These are phyloP conservation scores for Apiotrichum gamsii DNA, from an alignment of 1,284 basidiomycete species.

Conservation along the genomic window DNA sequence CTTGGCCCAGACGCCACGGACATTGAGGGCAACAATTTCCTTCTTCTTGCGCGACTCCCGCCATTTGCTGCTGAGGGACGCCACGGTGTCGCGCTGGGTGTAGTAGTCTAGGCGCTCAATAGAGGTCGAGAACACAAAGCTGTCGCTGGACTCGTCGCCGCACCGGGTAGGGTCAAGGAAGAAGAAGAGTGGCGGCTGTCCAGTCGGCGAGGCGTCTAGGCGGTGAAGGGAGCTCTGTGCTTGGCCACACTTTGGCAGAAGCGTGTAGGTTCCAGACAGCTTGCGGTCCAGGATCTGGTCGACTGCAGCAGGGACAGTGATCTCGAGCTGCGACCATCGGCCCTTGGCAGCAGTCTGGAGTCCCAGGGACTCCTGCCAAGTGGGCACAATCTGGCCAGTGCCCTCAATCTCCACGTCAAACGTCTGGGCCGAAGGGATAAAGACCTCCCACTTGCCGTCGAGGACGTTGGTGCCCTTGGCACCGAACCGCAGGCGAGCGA, in stretches of 20 bases:
- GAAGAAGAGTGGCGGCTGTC: constrained; percentile 65
- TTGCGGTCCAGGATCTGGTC: constrained; percentile 63
- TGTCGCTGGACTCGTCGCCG: constrained; percentile 63
- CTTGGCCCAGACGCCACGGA: constrained; percentile 61
- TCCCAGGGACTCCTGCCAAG: constrained; percentile 82
- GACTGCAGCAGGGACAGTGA: constrained; percentile 56
- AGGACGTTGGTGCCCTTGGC: constrained; percentile 51
- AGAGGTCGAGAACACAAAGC: constrained; percentile 74
- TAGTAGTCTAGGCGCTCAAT: constrained; percentile 72
- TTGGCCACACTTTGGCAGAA: constrained; percentile 81
- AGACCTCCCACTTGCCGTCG: constrained; percentile 72
- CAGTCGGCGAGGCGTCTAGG: constrained; percentile 35
- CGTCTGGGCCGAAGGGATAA: constrained; percentile 59
- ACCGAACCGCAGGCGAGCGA: constrained; percentile 62
- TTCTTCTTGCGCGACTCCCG: constrained; percentile 58
- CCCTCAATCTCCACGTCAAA: constrained; percentile 62
- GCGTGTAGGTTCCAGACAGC: constrained; percentile 69
- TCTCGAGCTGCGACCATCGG: constrained; percentile 62
- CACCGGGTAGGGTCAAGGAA: constrained; percentile 78
- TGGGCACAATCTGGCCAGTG: constrained; percentile 63
- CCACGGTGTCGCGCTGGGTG: constrained; percentile 68
- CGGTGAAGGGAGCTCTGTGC: constrained; percentile 75
- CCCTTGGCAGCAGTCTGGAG: constrained; percentile 61
- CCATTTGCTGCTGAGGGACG: constrained; percentile 66
- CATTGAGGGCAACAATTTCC: constrained; percentile 53